Evolutionary conservation across 2,329 filamentous ascomycete genomes (phyloP).

Genomic region (Phialophora verrucosa): DNA sequence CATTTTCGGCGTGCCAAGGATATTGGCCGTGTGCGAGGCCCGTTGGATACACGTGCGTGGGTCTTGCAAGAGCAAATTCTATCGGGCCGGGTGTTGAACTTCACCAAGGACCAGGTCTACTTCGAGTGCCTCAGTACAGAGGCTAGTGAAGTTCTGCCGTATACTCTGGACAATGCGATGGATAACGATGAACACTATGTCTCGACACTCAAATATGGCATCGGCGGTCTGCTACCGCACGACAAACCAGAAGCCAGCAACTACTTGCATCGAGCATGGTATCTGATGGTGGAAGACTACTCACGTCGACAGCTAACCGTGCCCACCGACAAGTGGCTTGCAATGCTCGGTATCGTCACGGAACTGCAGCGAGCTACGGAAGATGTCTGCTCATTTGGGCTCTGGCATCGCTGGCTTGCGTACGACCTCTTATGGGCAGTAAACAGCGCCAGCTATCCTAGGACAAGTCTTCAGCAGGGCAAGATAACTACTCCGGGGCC

Average conservation of each 20-base stretch:
- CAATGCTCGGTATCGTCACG: not conserved
- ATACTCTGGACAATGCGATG: not conserved
- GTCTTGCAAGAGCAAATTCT: slow-evolving; percentile 5
- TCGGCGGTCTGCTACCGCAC: not conserved
- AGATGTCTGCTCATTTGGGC: not conserved
- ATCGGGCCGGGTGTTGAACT: not conserved
- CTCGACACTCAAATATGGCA: not conserved
- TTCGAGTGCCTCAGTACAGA: slow-evolving; percentile 2
- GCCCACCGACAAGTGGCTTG: not conserved
- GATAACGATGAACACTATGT: not conserved
- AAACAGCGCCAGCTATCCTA: not conserved
- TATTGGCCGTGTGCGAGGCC: not conserved
- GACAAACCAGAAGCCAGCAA: not conserved
- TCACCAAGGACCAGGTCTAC: not conserved
- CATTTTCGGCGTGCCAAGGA: not conserved
- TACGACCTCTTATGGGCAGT: not conserved
- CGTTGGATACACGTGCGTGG: slow-evolving; percentile 1
- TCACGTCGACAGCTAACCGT: not conserved
- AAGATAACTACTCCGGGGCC: not conserved
- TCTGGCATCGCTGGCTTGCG: not conserved
- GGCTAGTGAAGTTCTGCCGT: not conserved
- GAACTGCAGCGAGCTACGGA: not conserved
- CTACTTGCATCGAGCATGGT: not conserved
- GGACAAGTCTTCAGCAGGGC: not conserved
- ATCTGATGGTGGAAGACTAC: not conserved